A percentile compares a stretch with the other conserved stretches of the same genome.
Conservation (phyloP, 2,329 filamentous ascomycete genomes). For the Fusarium paranaense region DNA sequence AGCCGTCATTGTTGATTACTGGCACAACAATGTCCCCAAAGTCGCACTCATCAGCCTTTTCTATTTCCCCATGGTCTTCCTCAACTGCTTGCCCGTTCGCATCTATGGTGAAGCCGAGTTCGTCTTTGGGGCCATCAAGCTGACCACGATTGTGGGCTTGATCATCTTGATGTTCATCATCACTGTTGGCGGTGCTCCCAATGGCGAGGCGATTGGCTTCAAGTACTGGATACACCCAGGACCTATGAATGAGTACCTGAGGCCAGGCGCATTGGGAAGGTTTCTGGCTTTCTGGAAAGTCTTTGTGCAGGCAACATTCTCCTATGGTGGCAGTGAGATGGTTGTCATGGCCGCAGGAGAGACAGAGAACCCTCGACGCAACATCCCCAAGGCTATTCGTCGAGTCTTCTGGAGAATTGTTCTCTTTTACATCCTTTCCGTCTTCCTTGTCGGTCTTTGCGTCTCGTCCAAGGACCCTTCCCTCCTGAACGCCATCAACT, state of each 20-base stretch:
- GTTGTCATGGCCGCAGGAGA: slow-evolving; percentile 74
- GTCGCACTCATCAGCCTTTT: slow-evolving; percentile 17
- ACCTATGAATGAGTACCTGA: slow-evolving; percentile 61
- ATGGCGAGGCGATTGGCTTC: slow-evolving; percentile 58
- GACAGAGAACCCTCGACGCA: slow-evolving; percentile 71
- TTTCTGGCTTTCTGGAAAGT: slow-evolving; percentile 71
- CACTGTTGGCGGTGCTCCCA: slow-evolving; percentile 66
- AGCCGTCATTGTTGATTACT: slow-evolving; percentile 70
- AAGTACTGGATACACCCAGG: slow-evolving; percentile 53
- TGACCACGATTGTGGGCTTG: slow-evolving; percentile 68
- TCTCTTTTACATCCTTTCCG: slow-evolving; percentile 72
- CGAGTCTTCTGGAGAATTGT: slow-evolving; percentile 72
- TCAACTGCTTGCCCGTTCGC: slow-evolving; percentile 22
- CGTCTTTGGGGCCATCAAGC: slow-evolving; percentile 70
- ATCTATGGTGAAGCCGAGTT: slow-evolving; percentile 68
- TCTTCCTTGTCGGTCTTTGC: slow-evolving; percentile 70
- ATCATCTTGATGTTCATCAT: slow-evolving; percentile 60
- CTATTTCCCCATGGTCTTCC: slow-evolving; percentile 23
- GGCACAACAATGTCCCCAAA: slow-evolving; percentile 54
- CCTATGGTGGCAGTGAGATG: slow-evolving; percentile 73
- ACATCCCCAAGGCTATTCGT: slow-evolving; percentile 73
- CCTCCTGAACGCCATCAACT: slow-evolving; percentile 68
- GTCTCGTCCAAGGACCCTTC: slow-evolving; percentile 73
- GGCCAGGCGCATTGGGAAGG: slow-evolving; percentile 60
- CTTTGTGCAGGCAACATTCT: slow-evolving; percentile 69